phyloP scores from a whole-genome alignment of 192 early-diverging fungal genomes.

The Mortierella hygrophila region DNA sequence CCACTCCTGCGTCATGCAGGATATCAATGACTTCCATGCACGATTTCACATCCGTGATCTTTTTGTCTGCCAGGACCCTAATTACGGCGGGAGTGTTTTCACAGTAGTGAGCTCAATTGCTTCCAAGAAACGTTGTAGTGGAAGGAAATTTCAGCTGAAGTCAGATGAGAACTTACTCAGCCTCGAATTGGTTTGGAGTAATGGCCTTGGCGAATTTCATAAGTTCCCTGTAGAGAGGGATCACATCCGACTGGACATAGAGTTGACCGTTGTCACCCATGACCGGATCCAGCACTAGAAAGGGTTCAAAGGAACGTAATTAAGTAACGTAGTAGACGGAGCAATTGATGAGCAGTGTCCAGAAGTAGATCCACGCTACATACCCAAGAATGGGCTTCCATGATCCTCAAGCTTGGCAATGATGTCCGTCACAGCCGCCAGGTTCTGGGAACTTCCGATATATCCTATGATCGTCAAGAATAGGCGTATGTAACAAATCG shows the following conservation, averaged over 20 bases:
- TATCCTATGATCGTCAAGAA: conserved; percentile 66
- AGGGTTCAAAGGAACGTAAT: background rate
- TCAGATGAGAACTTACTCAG: conserved; percentile 68
- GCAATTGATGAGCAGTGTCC: background rate
- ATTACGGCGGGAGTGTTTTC: background rate
- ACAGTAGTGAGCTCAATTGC: background rate
- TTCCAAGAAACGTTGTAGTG: background rate
- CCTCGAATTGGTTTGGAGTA: conserved; percentile 95
- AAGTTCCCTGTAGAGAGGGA: conserved; percentile 81
- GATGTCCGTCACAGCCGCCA: conserved; percentile 68
- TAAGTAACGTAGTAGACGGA: background rate
- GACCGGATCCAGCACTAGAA: conserved; percentile 84
- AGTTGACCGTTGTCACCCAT: conserved; percentile 90
- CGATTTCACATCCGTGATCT: conserved; percentile 62
- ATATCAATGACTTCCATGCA: conserved; percentile 68
- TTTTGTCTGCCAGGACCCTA: conserved; percentile 69
- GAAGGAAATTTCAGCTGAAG: background rate
- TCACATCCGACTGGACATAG: conserved; percentile 84
- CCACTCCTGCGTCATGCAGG: conserved; percentile 76
- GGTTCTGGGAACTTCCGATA: conserved; percentile 79
- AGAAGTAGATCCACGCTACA: background rate
- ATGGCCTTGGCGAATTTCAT: conserved; percentile 78
- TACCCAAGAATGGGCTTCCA: conserved; percentile 69
- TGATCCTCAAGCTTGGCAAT: conserved; percentile 64
- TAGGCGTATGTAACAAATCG: background rate